Evolutionary conservation across 148 eudicot species (phyloP), one percentile per base, ranked within the genome.

Genomic region (Fagopyrum esculentum): DNA sequence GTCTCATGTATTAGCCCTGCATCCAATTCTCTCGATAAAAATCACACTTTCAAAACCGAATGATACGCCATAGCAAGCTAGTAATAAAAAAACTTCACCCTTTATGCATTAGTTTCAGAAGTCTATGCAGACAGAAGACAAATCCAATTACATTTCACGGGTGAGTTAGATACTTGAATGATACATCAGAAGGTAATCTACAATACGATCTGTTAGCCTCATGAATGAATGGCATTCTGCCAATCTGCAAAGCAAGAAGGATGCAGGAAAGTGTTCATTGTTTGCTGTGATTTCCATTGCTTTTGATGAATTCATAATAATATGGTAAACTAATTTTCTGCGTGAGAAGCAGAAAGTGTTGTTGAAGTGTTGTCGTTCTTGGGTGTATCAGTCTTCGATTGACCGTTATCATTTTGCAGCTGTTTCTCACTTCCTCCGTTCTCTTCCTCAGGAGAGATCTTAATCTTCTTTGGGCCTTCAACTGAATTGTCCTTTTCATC

Each of bases 401-500:
- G 9, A 3, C 1, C 61, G 9, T 56, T 26, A 56, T 19, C 61
- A 56, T 11, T 10, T 59, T 63, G 44, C 12, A 63, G 6, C 5
- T 63, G 69, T 7, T 40, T 66, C 69, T 63, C 74, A 4, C 7
- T 49, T 17, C 2, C 76, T 16, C 11, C 76, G 30, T 35, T 9
- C 6, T 74, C 68, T 35, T 78, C 82, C 55, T 79, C 83, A 66
- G 79, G 77, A 66, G 85, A 83, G 45, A 75, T 82, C 82, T 85
- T 85, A 75, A 77, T 63, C 69, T 78, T 86, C 81, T 84, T 83
- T 45, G 77, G 84, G 82, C 63, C 74, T 40, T 71, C 82, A 1
- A 44, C 60, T 54, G 51, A 71, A 49, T 73, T 35, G 29, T 70
- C 74, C n/a, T 45, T 17, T 46, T 15, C 74, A 73, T 79, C 30